Conservation (phyloP, 1,284 basidiomycete species). For the Boletellus deceptivus region DNA sequence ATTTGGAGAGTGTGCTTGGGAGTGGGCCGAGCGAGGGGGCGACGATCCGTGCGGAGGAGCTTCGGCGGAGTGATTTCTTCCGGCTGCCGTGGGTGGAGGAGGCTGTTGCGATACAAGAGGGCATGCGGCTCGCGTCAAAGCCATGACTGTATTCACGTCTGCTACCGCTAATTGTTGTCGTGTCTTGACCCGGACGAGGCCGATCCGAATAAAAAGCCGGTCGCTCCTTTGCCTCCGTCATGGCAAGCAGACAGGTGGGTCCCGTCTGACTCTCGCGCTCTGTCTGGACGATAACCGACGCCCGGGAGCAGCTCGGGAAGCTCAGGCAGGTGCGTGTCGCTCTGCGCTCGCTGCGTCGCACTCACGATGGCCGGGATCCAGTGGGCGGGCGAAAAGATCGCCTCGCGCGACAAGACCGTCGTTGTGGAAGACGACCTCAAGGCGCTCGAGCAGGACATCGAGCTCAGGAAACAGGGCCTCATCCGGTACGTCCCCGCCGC, state of each 20-base stretch:
- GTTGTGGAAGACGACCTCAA: slow-evolving; percentile 60
- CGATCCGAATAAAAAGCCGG: slow-evolving; percentile 17
- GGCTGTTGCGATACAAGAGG: slow-evolving; percentile 57
- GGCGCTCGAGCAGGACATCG: slow-evolving; percentile 69
- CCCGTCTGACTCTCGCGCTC: neutral
- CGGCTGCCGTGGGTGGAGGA: slow-evolving; percentile 86
- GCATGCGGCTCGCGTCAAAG: slow-evolving; percentile 48
- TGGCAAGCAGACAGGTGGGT: slow-evolving; percentile 59
- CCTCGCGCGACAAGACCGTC: slow-evolving; percentile 65
- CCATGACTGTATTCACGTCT: slow-evolving; percentile 17
- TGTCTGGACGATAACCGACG: neutral
- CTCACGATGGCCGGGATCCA: slow-evolving; percentile 36
- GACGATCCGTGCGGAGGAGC: slow-evolving; percentile 81
- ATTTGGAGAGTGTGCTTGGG: slow-evolving; percentile 87
- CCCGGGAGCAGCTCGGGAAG: slow-evolving; percentile 53
- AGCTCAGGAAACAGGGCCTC: slow-evolving; percentile 61
- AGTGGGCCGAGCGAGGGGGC: slow-evolving; percentile 82
- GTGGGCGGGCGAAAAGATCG: slow-evolving; percentile 79
- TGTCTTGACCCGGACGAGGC: slow-evolving; percentile 15
- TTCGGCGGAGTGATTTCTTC: slow-evolving; percentile 88
- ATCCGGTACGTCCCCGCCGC: slow-evolving; percentile 45
- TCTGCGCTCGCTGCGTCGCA: slow-evolving; percentile 17
- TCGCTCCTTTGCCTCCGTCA: slow-evolving; percentile 19
- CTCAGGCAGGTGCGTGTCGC: slow-evolving; percentile 52
- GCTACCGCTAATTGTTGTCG: no score